Percentiles rank a stretch among this genome's conserved stretches.
phyloP scores from a whole-genome alignment of 441 rosid species.

The Bruguiera hainesii region DNA sequence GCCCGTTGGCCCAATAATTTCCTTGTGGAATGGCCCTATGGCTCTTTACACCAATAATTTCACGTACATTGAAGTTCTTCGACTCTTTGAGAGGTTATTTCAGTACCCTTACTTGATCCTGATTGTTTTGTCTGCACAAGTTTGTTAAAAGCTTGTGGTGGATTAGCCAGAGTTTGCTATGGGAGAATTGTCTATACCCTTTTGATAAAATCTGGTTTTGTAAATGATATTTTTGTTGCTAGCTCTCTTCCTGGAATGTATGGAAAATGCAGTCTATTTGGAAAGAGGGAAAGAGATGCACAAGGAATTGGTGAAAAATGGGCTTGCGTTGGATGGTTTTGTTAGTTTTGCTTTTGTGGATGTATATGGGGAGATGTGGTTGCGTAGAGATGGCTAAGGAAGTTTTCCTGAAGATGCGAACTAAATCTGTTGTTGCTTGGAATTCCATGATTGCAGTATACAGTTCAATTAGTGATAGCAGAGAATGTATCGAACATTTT shows the following conservation, averaged over 20 bases:
- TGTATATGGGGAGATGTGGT: constrained; percentile 57
- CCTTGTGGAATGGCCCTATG: too few species aligned
- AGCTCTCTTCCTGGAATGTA: constrained; percentile 56
- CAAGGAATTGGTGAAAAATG: constrained; percentile 28
- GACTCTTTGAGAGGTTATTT: too few species aligned
- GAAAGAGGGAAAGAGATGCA: constrained; percentile 62
- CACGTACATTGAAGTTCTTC: too few species aligned
- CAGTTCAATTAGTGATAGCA: constrained; percentile 41
- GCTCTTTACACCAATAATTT: too few species aligned
- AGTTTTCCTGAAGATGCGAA: constrained; percentile 41
- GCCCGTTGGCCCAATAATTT: too few species aligned
- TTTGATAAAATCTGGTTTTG: constrained; percentile 44
- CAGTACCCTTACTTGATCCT: constrained; percentile 29
- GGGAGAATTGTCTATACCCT: constrained; percentile 44
- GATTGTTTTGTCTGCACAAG: constrained; percentile 59
- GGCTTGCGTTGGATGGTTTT: constrained; percentile 42
- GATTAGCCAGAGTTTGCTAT: not conserved
- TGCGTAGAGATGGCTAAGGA: constrained; percentile 49
- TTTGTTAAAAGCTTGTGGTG: constrained; percentile 58
- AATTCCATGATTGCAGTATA: constrained; percentile 54
- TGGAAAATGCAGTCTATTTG: constrained; percentile 45
- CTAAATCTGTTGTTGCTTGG: constrained; percentile 55
- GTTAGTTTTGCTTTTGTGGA: constrained; percentile 61
- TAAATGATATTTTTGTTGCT: constrained; percentile 42
- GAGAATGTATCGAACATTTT: constrained; percentile 45